A percentile compares a stretch with the other conserved stretches of the same genome.
phyloP scores from a whole-genome alignment of 2,329 filamentous ascomycete genomes.

The Phaeosphaeria sp. region DNA sequence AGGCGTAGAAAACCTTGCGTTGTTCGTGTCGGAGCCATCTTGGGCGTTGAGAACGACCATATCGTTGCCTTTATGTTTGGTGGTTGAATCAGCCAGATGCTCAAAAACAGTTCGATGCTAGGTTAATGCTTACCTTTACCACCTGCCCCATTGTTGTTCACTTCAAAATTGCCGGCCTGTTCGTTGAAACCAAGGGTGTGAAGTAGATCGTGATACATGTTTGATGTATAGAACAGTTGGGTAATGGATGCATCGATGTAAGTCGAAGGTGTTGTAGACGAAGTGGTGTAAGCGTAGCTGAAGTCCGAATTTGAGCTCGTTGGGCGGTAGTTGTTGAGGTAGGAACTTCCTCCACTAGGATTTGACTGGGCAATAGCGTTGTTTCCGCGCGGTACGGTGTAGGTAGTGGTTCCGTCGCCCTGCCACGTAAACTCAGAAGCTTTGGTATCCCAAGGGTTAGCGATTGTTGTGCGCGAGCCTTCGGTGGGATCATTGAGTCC shows the following conservation, averaged over 20 bases:
- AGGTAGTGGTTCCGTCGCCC: constrained; percentile 42
- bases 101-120: not conserved
- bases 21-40: constrained; percentile 61
- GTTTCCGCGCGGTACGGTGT: constrained; percentile 64
- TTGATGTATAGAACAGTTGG: constrained; percentile 67
- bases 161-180: constrained; percentile 65
- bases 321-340: constrained; percentile 60
- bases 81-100: not conserved
- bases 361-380: constrained; percentile 64
- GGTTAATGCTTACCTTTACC: constrained; percentile 41
- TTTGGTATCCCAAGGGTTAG: constrained; percentile 56
- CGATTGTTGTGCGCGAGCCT: constrained; percentile 52
- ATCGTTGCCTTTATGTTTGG: constrained; percentile 51
- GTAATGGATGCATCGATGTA: constrained; percentile 64
- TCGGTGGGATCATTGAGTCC: constrained; percentile 62
- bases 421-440: constrained; percentile 60
- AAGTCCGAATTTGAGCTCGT: constrained; percentile 53
- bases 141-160: constrained; percentile 62
- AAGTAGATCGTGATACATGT: constrained; percentile 66
- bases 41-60: constrained; percentile 64
- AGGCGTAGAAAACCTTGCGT: constrained; percentile 64
- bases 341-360: constrained; percentile 50
- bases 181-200: constrained; percentile 65
- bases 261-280: constrained; percentile 23
- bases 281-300: constrained; percentile 32